Base-by-base conservation (phyloP, 2,329 filamentous ascomycete species). In the Aspergillus pseudonomiae region DNA sequence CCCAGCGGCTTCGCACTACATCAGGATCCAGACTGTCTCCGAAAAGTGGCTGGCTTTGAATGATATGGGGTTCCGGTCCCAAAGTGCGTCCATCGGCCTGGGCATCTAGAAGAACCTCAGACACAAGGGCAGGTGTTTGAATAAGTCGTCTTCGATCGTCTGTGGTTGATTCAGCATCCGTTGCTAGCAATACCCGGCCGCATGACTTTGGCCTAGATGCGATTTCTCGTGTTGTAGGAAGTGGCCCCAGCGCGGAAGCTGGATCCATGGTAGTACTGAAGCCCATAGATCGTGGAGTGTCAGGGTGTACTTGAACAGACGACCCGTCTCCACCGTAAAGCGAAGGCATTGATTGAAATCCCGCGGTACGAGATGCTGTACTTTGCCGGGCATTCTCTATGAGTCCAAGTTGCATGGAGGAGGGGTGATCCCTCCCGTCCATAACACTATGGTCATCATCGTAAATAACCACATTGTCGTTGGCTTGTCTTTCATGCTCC, bases 391-490 rank as follows among this genome's bases (percentile, higher is more conserved):
- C 64, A 32, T 71, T 75, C 36, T 79, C 79, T 5, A 80, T 62
- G 56, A 79, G 75, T 1, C 77, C 73, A 62, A 79, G 77, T 43
- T 75, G 75, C 6, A 75, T 73, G 28, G 76, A 77, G 1, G 74
- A 71, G 36, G 75, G 71, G 24, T 75, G 69, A 53, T 77, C 73
- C 30, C 73, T 75, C 14, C 74, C 75, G 32, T 80, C 78, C 34
- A 75, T 59, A 2, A 77, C 65, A 62, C 74, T 78, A n/a, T 73
- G 73, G 41, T 81, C 78, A 50, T 80, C 78, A 45, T 77, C 73
- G 28, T 79, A 68, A 16, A 80, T 74, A 28, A 76, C 68, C 11
- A 79, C 70, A 63, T 75, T 75, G 21, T 79, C 78, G 43, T 74
- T 73, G 10, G 68, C 71, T 36, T 75, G 70, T 34, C 73, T 68